Evolutionary conservation across 2,329 filamentous ascomycete genomes (phyloP).

Genomic region (Paraphoma chrysanthemicola): DNA sequence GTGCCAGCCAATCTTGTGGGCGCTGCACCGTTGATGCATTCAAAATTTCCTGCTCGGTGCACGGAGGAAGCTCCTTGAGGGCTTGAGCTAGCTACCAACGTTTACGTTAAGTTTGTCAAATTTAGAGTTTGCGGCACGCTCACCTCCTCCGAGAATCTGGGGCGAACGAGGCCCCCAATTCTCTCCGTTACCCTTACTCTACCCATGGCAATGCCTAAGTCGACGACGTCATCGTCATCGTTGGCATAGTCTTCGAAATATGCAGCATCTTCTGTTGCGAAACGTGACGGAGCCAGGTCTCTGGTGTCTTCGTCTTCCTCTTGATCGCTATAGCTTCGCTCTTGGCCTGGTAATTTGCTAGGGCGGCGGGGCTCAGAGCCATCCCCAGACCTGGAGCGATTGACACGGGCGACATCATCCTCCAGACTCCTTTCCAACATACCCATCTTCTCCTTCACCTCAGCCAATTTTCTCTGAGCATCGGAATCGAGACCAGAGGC

Average conservation of each 20-base stretch:
- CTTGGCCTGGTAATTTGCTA: constrained; percentile 40
- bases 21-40: constrained; percentile 19
- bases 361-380: constrained; percentile 1
- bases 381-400: constrained; percentile 10
- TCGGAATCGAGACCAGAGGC: constrained; percentile 72
- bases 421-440: constrained; percentile 74
- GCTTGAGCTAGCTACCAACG: constrained; percentile 36
- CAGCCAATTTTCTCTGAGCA: constrained; percentile 72
- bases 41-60: constrained; percentile 8
- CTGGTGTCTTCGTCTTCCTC: constrained; percentile 63
- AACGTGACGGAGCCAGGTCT: constrained; percentile 66
- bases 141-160: constrained; percentile 75
- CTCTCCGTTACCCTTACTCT: constrained; percentile 76
- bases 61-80: constrained; percentile 35
- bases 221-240: constrained; percentile 73
- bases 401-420: constrained; percentile 66
- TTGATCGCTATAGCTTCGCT: constrained; percentile 62
- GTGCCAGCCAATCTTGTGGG: constrained; percentile 62
- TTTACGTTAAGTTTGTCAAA: constrained; percentile 4
- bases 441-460: constrained; percentile 81
- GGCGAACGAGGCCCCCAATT: constrained; percentile 74
- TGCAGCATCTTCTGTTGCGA: constrained; percentile 69
- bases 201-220: constrained; percentile 74
- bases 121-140: constrained; percentile 18
- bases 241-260: constrained; percentile 69